Evolutionary conservation across 75 land plant species (phyloP), one percentile per base, ranked within the genome.

Genomic region (Pseudotsuga menziesii): DNA sequence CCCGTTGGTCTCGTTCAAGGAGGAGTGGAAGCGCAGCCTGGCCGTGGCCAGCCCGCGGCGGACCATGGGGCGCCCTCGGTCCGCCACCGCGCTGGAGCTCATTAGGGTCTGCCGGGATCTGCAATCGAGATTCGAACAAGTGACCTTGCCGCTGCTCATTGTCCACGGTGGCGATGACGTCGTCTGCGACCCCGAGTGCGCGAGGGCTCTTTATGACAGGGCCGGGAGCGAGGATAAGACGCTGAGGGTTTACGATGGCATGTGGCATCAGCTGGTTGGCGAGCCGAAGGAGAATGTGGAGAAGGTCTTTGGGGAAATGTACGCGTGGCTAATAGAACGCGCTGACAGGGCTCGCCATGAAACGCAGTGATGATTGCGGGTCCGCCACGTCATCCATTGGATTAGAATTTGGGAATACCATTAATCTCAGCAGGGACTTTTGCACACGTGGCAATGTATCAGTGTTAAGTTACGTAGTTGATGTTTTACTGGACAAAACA

Each of bases 201-300:
- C 81, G 25, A 89, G 88, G 88, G 88, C 76, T n/a, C 86, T 96
- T 57, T 80, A 92, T 76, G 67, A 82, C 36, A 82, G 83, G 19
- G 91, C 94, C 11, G 13, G 76, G 22, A 94, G 95, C 80, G 63
- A 55, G 56, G 99, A 96, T 76, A 96, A 92, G 82, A 94, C 98
- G 27, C 48, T 96, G 20, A 79, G 69, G 78, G 75, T 96, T 12
- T 88, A 94, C 74, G 87, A 89, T 17, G 99, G 91, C 20, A 92
- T 96, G 98, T 90, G 93, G 91, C 99, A 96, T 77, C 95, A 90
- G 89, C 78, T 96, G 62, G 79, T 93, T 25, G 98, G 98, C 0
- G 98, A 96, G 80, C 87, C 97, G 0, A 81, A 94, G 1, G 97
- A 94, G 74, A 82, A 80, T 27, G 90, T 94, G 13, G 91, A 87